Conservation (phyloP, 2,329 filamentous ascomycete species). For the Aaosphaeria arxii region DNA sequence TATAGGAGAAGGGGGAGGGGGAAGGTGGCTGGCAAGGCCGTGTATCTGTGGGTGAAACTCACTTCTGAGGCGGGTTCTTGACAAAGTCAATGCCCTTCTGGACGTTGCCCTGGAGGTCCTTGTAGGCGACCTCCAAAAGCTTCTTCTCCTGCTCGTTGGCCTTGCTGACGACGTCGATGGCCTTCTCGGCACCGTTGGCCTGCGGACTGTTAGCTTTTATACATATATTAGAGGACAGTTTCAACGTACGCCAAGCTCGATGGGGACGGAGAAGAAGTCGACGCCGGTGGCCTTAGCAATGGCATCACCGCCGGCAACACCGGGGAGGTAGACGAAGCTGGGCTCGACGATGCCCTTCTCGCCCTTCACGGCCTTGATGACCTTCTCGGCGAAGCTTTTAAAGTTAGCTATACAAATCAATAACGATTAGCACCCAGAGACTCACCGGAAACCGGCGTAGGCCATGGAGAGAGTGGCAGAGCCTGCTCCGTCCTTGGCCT, state of each 20-base stretch:
- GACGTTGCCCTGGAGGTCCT: constrained; percentile 88
- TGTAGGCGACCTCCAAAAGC: constrained; percentile 71
- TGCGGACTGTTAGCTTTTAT: constrained; percentile 39
- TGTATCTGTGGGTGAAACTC: constrained; percentile 7
- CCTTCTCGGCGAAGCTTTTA: constrained; percentile 82
- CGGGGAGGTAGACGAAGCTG: constrained; percentile 91
- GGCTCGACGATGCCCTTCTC: constrained; percentile 93
- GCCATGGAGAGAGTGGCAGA: constrained; percentile 94
- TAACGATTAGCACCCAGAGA: neutral
- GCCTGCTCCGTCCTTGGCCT: constrained; percentile 88
- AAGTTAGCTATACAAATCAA: constrained; percentile 6
- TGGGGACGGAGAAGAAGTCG: constrained; percentile 94
- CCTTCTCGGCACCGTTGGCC: constrained; percentile 83
- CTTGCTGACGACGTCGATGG: constrained; percentile 70
- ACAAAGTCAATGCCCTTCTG: constrained; percentile 89
- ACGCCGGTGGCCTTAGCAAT: constrained; percentile 77
- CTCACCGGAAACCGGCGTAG: constrained; percentile 87
- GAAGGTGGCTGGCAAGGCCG: neutral
- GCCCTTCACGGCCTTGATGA: constrained; percentile 83
- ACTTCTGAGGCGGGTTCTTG: constrained; percentile 67
- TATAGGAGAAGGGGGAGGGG: neutral
- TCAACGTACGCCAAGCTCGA: constrained; percentile 85
- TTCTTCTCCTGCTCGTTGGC: constrained; percentile 87
- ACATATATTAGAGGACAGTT: neutral
- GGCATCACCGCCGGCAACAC: constrained; percentile 81